Base-by-base conservation (phyloP, 129 eudicot species). In the Helichrysum umbraculigerum region DNA sequence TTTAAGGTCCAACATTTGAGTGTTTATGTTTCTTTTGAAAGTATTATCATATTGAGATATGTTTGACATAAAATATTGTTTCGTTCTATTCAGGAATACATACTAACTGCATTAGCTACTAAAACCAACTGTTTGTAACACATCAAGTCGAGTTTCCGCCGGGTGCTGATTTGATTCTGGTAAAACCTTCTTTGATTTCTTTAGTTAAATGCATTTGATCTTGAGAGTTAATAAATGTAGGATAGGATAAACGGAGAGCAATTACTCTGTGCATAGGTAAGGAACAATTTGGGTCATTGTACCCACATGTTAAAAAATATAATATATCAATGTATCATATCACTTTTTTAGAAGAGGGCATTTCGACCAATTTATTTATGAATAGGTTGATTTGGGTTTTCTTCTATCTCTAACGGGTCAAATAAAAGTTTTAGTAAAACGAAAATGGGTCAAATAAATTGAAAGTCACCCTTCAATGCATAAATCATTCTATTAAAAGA, bases 141-240 rank as follows among this genome's bases (percentile, higher is more conserved):
- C 98, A 93, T 77, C 98, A 93, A 84, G 86, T 93, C 52, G 98
- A 93, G 42, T 93, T 90, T 84, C 81, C 90, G 61, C 98, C 92
- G 16, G 89, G 93, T 66, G 87, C 96, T 85, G 97, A 93, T 71
- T 70, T 88, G 86, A 91, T 93, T 81, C 77, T 93, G 98, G 98
- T 93, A 93, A 51, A 47, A 32, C 22, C 28, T 29, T 56, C 37
- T 39, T 41, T 74, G n/a, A 8, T 35, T 54, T 11, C 7, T 41
- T 8, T 70, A 11, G 8, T 44, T 42, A n/a, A 44, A 37, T 12
- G 29, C 17, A 39, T 66, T 47, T 20, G 34, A 51, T 50, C 47
- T 75, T 66, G 54, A 41, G 22, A 61, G 34, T 65, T 50, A 75
- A 20, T 42, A 76, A 54, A 67, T 67, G 39, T 67, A 11, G 73